phyloP scores from a whole-genome alignment of 306 rosid genomes.

The Pterocarpus santalinus region DNA sequence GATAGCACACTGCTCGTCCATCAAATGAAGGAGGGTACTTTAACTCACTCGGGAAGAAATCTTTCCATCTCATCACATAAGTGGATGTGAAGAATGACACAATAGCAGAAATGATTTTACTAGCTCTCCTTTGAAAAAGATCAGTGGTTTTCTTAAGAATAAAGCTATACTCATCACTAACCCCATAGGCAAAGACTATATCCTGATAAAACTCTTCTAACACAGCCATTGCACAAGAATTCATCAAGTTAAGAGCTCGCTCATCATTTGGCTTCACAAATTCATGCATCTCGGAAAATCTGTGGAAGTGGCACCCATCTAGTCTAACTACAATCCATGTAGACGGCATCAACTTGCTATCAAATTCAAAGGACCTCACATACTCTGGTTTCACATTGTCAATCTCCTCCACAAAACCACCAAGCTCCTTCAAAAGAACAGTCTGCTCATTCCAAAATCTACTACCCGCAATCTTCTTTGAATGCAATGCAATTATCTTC shows the following conservation, averaged over 20 bases:
- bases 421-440: slow-evolving; percentile 77
- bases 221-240: slow-evolving; percentile 76
- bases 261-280: slow-evolving; percentile 92
- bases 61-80: slow-evolving; percentile 68
- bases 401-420: slow-evolving; percentile 66
- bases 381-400: slow-evolving; percentile 79
- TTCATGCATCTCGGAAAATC: slow-evolving; percentile 75
- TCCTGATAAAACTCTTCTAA: slow-evolving; percentile 71
- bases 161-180: slow-evolving; percentile 87
- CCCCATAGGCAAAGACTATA: slow-evolving; percentile 79
- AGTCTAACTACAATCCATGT: slow-evolving; percentile 82
- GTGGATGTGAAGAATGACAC: slow-evolving; percentile 72
- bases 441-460: slow-evolving; percentile 70
- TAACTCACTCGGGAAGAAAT: slow-evolving; percentile 64
- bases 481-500: slow-evolving; percentile 58
- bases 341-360: slow-evolving; percentile 68
- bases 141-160: slow-evolving; percentile 68
- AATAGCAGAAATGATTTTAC: slow-evolving; percentile 62
- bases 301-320: slow-evolving; percentile 93
- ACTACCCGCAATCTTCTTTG: slow-evolving; percentile 66
- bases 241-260: slow-evolving; percentile 85
- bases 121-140: slow-evolving; percentile 63
- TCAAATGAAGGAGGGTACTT: slow-evolving; percentile 78
- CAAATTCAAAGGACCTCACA: slow-evolving; percentile 75
- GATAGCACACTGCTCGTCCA: slow-evolving; percentile 89